Conservation (phyloP, 2,329 filamentous ascomycete genomes). For the Coleophoma eucalyptorum region DNA sequence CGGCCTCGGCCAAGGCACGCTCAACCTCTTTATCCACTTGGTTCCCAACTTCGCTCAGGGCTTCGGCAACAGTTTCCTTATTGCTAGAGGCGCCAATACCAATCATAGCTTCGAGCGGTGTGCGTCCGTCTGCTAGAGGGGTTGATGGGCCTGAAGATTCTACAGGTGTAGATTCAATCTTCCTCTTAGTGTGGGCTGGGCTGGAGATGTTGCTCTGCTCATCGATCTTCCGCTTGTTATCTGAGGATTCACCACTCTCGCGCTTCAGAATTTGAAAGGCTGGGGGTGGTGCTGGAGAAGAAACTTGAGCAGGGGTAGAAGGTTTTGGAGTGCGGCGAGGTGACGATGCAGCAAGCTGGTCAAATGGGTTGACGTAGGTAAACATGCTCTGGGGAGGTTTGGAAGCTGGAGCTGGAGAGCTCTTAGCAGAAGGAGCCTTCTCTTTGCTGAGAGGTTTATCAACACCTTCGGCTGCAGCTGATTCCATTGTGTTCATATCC, state of each 20-base stretch:
- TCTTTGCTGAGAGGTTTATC: conserved; percentile 17
- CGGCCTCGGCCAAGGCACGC: conserved; percentile 54
- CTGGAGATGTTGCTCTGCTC: conserved; percentile 18
- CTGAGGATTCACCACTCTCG: conserved; percentile 20
- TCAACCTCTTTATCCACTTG: conserved; percentile 58
- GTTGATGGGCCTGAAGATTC: conserved; percentile 19
- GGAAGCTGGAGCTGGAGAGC: conserved; percentile 4
- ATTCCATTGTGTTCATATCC: conserved; percentile 29
- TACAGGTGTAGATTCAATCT: conserved; percentile 19
- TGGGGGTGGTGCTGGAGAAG: conserved; percentile 14
- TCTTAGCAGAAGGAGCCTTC: conserved; percentile 9
- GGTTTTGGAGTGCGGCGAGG: conserved; percentile 52
- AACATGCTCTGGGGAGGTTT: conserved; percentile 40
- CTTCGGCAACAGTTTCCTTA: conserved; percentile 68
- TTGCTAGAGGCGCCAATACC: conserved; percentile 25
- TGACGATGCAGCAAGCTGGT: conserved; percentile 63
- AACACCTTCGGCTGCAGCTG: conserved; percentile 15
- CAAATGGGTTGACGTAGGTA: conserved; percentile 70
- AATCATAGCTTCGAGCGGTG: conserved; percentile 30
- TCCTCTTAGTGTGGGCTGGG: conserved; percentile 23
- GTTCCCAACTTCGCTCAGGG: conserved; percentile 61
- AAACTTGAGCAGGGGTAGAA: conserved; percentile 32
- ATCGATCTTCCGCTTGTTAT: conserved; percentile 25
- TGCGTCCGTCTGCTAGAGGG: conserved; percentile 26
- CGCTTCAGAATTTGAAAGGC: conserved; percentile 28